Evolutionary conservation across 1,284 basidiomycete species (phyloP), one percentile per base, ranked within the genome.

Genomic region (Sporisorium exsertum): DNA sequence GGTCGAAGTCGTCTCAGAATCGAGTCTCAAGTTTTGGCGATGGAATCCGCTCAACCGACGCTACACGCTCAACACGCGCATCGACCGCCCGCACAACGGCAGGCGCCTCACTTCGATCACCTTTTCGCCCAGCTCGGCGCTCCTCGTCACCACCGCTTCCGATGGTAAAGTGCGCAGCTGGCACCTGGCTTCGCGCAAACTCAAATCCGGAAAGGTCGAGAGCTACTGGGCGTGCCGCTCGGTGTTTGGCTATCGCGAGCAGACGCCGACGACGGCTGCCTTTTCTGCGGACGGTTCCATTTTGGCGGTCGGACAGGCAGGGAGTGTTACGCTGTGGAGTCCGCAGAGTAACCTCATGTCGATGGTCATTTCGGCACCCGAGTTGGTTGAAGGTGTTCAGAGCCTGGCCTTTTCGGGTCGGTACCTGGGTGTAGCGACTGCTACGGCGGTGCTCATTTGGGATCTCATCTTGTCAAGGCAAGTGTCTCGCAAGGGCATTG

Each of bases 201-300:
- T 83, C 53, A 81, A 81, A 52, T 81, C 81, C 3, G 78, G 70
- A 29, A 68, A 76, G 49, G 26, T 62, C 13, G 80, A 82, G 59
- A 66, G 59, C 35, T 84, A 74, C 64, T 85, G 83, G 83, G 65
- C 78, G 9, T 78, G 80, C 45, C 80, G 83, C 24, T 82, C 80
- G 35, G 68, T 81, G 20, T 80, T 84, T 50, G 70, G 65, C 16
- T 84, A 83, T 58, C 81, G 83, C 54, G 69, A 72, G 7, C 72
- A 77, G 35, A 57, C 59, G 12, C 80, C 82, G 3, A 60, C 54
- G 3, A 32, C 91, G 59, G 87, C 90, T 0, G 89, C 91, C 0
- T 97, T 94, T 90, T 94, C 95, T 7, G 89, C 89, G 1, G 96
- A 98, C 84, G 92, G 91, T 9, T 95, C 95, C 13, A 88, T 99